Evolutionary conservation across 2,329 filamentous ascomycete genomes (phyloP).

Genomic region (Ceratocystis cubensis): DNA sequence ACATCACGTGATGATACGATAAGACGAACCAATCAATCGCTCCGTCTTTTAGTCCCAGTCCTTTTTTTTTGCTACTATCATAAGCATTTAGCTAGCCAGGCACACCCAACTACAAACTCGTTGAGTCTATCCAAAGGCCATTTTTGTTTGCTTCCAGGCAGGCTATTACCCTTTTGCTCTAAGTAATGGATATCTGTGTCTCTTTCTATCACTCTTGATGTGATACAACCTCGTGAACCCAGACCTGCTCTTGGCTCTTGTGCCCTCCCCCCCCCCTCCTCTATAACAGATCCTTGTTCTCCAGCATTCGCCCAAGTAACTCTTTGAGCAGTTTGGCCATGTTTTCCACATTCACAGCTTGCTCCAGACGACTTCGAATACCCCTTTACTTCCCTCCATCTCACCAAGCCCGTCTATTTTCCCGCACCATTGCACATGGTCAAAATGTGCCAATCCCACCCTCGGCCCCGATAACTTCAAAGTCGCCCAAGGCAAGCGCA

Average conservation of each 20-base stretch:
- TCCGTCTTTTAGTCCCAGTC: background rate
- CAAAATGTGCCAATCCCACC: background rate
- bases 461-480: background rate
- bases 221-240: background rate
- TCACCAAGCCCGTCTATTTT: background rate
- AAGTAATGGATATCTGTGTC: constrained; percentile 6
- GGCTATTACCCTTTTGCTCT: no score
- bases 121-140: background rate
- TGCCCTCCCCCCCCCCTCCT: background rate
- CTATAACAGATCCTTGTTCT: background rate
- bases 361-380: background rate
- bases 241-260: background rate
- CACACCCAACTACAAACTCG: background rate
- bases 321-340: background rate
- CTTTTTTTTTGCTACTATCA: background rate
- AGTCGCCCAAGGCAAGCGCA: constrained; percentile 10
- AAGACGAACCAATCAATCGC: background rate
- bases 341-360: constrained; percentile 2
- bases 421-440: background rate
- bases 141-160: background rate
- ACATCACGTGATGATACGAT: constrained; percentile 20
- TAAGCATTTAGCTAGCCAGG: background rate
- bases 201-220: constrained; percentile 8
- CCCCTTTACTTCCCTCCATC: background rate
- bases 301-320: background rate